Conservation (phyloP, 2,329 filamentous ascomycete genomes). For the Aspergillus ibericus region DNA sequence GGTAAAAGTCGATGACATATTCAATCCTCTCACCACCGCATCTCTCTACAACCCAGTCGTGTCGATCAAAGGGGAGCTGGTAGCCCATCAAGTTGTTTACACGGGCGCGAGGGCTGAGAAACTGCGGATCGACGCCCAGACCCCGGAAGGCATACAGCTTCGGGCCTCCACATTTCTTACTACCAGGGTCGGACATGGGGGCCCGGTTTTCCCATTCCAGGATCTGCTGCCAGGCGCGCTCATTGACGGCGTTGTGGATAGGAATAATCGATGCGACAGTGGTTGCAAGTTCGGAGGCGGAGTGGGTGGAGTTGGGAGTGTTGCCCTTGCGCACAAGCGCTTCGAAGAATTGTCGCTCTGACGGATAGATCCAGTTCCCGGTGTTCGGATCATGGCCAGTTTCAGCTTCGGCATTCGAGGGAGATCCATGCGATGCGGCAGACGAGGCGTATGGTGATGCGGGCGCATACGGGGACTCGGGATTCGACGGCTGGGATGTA, state of each 20-base stretch:
- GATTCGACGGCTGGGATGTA: constrained; percentile 17
- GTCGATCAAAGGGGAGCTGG: constrained; percentile 85
- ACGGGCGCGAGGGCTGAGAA: constrained; percentile 77
- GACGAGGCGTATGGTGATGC: constrained; percentile 34
- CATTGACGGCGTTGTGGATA: constrained; percentile 98
- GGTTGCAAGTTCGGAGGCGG: constrained; percentile 50
- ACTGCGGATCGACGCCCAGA: constrained; percentile 48
- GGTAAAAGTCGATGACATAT: constrained; percentile 98
- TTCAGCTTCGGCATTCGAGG: constrained; percentile 76
- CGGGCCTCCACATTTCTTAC: constrained; percentile 72
- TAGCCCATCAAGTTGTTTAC: constrained; percentile 86
- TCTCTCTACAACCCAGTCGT: constrained; percentile 95
- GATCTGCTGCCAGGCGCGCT: constrained; percentile 92
- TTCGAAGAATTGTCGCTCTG: constrained; percentile 96
- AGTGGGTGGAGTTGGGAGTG: constrained; percentile 55
- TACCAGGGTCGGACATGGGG: constrained; percentile 53
- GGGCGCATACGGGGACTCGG: constrained; percentile 24
- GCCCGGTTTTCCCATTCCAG: constrained; percentile 80
- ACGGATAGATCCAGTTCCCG: constrained; percentile 97
- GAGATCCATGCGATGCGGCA: constrained; percentile 37
- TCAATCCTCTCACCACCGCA: constrained; percentile 75
- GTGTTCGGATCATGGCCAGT: constrained; percentile 66
- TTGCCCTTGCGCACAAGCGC: constrained; percentile 92
- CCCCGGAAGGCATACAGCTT: constrained; percentile 82
- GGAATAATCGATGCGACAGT: constrained; percentile 93